Base-by-base conservation (phyloP, 352 stramenopile species). In the Globisporangium emineosum region DNA sequence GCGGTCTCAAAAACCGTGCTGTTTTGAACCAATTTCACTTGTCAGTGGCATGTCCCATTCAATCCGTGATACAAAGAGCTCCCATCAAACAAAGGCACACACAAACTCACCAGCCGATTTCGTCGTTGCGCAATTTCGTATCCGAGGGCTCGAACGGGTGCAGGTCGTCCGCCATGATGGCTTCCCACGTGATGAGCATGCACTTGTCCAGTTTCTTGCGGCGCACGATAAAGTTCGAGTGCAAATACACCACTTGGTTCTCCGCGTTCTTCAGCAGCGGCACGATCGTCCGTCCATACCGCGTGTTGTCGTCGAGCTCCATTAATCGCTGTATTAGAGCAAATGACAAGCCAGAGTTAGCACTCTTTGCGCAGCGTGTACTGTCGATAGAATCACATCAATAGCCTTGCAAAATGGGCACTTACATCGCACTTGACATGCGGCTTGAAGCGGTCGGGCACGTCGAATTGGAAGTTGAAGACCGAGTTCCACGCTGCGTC, bases 401-500 rank as follows among this genome's bases (percentile, higher is more conserved):
- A 32, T 5, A 32, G 29, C 29, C 29, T 32, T 32, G 29, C 30
- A 30, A 62, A 15, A 17, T n/a, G 5, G 37, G 13, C 8, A 63
- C 64, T 25, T 69, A 77, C 71, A 40, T 91, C 80, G 35, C 77
- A 87, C 42, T 78, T 83, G 57, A 91, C 81, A 57, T 90, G 78
- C 5, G 67, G 70, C 60, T 84, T 73, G 57, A 93, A 89, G 32
- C 81, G 78, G 52, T 77, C 64, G 4, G 80, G 82, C 23, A 93
- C 77, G 61, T 88, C 81, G 37, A 93, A 79, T 32, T 86, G 64
- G 49, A 93, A 93, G 72, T 90, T 87, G 60, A 83, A 88, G 57
- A 91, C 77, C 59, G 82, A 88, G 58, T 89, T 83, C 84, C 84
- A 93, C 51, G 77, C 81, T 8, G 84, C 84, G 19, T 89, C 78